Percentiles rank a stretch among this genome's conserved stretches.
phyloP scores from a whole-genome alignment of 805 yeast species.

The Lachancea dasiensis region DNA sequence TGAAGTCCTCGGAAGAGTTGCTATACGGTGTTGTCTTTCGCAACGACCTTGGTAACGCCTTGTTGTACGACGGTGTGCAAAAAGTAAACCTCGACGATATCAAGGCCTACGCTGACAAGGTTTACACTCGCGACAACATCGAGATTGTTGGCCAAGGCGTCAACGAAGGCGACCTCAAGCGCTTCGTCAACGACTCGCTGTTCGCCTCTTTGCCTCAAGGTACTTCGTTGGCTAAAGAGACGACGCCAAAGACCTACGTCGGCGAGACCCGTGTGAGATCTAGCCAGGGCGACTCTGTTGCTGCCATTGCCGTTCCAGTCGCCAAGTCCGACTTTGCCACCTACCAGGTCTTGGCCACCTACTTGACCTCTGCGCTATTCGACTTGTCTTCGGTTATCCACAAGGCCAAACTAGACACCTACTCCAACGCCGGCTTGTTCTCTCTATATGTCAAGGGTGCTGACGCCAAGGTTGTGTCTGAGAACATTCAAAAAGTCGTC shows the following conservation, averaged over 20 bases:
- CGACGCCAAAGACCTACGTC: constrained; percentile 40
- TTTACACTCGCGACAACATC: constrained; percentile 65
- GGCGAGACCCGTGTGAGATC: constrained; percentile 70
- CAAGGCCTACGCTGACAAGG: constrained; percentile 56
- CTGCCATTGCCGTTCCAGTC: constrained; percentile 78
- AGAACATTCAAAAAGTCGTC: constrained; percentile 56
- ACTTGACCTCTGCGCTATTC: constrained; percentile 54
- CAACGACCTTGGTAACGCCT: constrained; percentile 80
- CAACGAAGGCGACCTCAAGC: constrained; percentile 58
- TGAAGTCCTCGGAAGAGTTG: constrained; percentile 63
- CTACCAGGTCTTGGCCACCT: constrained; percentile 65
- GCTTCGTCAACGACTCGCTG: constrained; percentile 63
- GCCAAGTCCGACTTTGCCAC: constrained; percentile 55
- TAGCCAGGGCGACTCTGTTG: constrained; percentile 54
- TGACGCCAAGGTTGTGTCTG: constrained; percentile 51
- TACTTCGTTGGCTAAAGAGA: constrained; percentile 37
- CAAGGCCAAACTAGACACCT: constrained; percentile 49
- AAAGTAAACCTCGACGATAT: constrained; percentile 58
- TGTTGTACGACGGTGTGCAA: constrained; percentile 62
- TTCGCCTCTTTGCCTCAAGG: constrained; percentile 55
- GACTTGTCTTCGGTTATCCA: constrained; percentile 49
- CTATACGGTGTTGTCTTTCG: constrained; percentile 80
- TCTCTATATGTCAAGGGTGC: constrained; percentile 58
- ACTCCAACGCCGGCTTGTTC: constrained; percentile 78
- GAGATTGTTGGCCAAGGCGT: constrained; percentile 72